Evolutionary conservation across 257 asterid species (phyloP).

Genomic region (Ilex asprella): DNA sequence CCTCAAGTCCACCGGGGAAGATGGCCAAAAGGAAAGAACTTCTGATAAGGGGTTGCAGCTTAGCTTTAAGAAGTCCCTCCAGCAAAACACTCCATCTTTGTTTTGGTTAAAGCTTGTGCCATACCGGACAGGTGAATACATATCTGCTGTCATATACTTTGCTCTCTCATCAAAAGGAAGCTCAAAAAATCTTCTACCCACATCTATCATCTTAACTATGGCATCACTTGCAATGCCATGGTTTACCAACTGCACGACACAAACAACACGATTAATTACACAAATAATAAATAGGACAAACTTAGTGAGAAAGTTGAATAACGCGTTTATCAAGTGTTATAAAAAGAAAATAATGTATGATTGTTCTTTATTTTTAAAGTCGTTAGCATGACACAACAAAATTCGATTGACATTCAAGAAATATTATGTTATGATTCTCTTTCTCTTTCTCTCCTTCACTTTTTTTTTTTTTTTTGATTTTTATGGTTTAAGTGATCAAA

Average conservation of each 20-base stretch:
- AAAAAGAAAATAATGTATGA: too few relatives aligned
- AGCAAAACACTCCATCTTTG: conserved; percentile 24
- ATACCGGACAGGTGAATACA: conserved; percentile 22
- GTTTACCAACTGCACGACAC: conserved; percentile 24
- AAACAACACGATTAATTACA: too few relatives aligned
- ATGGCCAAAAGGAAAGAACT: conserved; percentile 20
- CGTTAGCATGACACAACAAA: too few relatives aligned
- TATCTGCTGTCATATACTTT: conserved; percentile 24
- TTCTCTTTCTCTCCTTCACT: too few relatives aligned
- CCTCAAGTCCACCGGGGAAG: conserved; percentile 28
- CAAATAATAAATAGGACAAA: too few relatives aligned
- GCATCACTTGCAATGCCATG: conserved; percentile 21
- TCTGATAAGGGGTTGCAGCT: conserved; percentile 17
- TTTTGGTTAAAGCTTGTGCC: conserved; percentile 33
- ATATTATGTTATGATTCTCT: too few relatives aligned
- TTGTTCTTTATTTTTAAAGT: too few relatives aligned
- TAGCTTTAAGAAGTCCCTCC: conserved; percentile 37
- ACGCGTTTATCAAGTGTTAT: too few relatives aligned
- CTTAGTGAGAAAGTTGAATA: too few relatives aligned
- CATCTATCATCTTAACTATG: conserved; percentile 13
- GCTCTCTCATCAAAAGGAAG: conserved; percentile 28
- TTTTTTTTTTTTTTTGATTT: too few relatives aligned
- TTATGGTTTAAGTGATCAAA: too few relatives aligned
- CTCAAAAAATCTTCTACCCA: conserved; percentile 16
- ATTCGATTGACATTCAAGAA: too few relatives aligned